phyloP scores from a whole-genome alignment of 106 monocot genomes.

The Dendrobium catenatum region DNA sequence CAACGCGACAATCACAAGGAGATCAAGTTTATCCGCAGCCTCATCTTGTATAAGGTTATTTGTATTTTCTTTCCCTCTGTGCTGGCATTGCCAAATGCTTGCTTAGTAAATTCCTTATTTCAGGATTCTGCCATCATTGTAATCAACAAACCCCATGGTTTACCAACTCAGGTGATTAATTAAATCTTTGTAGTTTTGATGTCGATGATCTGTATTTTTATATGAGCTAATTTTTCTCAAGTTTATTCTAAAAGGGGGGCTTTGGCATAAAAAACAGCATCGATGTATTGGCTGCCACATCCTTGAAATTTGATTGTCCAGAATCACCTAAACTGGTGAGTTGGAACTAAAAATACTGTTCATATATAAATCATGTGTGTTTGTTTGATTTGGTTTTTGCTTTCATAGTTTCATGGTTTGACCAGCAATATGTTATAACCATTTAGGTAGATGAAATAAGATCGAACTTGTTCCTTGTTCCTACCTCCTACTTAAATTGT shows the following conservation, averaged over 20 bases:
- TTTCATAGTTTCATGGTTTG: neutral
- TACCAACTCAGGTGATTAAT: slow-evolving; percentile 73
- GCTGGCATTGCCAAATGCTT: neutral
- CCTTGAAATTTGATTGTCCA: slow-evolving; percentile 51
- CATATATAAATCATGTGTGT: neutral
- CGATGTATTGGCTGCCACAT: slow-evolving; percentile 49
- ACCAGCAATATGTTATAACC: neutral
- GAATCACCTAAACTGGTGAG: slow-evolving; percentile 84
- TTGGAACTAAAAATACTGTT: neutral
- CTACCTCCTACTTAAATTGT: neutral
- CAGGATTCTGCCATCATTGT: slow-evolving; percentile 77
- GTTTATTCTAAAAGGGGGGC: slow-evolving; percentile 53
- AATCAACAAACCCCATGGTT: slow-evolving; percentile 78
- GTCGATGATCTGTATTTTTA: neutral
- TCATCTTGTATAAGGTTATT: slow-evolving; percentile 76
- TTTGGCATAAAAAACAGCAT: slow-evolving; percentile 72
- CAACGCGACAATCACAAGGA: slow-evolving; percentile 30
- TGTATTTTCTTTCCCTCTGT: neutral
- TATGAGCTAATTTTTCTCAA: neutral
- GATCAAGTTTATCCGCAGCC: slow-evolving; percentile 44
- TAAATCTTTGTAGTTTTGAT: neutral
- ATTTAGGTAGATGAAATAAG: neutral
- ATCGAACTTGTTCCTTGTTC: neutral
- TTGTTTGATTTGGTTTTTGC: neutral
- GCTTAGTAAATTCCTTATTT: slow-evolving; percentile 2